Percentiles rank a stretch among this genome's conserved stretches.
Conservation (phyloP, 208 protist genomes). For the Crithidia acanthocephali region DNA sequence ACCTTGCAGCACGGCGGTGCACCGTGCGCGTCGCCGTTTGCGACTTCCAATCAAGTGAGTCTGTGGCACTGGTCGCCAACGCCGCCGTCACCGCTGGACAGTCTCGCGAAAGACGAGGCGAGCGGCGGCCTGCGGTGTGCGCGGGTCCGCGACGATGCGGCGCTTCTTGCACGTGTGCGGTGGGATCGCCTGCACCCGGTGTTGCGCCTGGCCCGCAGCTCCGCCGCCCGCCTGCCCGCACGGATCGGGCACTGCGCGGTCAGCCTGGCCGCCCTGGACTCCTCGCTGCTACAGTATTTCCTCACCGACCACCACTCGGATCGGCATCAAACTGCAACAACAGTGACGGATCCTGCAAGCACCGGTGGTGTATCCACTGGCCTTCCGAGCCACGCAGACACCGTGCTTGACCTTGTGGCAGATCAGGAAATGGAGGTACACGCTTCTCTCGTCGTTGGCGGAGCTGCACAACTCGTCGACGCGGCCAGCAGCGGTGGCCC, state of each 20-base stretch:
- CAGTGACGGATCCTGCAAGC: neutral
- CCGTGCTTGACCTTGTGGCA: neutral
- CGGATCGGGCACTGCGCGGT: conserved; percentile 44
- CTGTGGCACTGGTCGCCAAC: conserved; percentile 19
- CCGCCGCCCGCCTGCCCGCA: conserved; percentile 6
- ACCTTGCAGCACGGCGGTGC: conserved; percentile 37
- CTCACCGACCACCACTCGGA: conserved; percentile 32
- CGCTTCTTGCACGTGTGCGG: conserved; percentile 16
- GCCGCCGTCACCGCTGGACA: neutral
- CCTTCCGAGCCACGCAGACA: neutral
- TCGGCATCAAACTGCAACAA: neutral
- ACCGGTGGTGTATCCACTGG: no score
- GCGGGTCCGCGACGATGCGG: conserved; percentile 22
- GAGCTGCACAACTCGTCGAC: conserved; percentile 24
- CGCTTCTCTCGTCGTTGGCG: conserved; percentile 34
- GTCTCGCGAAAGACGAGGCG: conserved; percentile 11
- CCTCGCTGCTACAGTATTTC: conserved; percentile 21
- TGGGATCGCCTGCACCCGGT: conserved; percentile 30
- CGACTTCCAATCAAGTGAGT: conserved; percentile 22
- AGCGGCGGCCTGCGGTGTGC: conserved; percentile 4
- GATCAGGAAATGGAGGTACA: conserved; percentile 17
- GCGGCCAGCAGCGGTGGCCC: neutral
- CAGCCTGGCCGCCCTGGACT: conserved; percentile 12
- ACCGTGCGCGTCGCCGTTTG: conserved; percentile 24
- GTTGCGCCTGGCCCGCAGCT: conserved; percentile 16